Evolutionary conservation across 2,329 filamentous ascomycete genomes (phyloP).

Genomic region (Ceratocystis destructans): DNA sequence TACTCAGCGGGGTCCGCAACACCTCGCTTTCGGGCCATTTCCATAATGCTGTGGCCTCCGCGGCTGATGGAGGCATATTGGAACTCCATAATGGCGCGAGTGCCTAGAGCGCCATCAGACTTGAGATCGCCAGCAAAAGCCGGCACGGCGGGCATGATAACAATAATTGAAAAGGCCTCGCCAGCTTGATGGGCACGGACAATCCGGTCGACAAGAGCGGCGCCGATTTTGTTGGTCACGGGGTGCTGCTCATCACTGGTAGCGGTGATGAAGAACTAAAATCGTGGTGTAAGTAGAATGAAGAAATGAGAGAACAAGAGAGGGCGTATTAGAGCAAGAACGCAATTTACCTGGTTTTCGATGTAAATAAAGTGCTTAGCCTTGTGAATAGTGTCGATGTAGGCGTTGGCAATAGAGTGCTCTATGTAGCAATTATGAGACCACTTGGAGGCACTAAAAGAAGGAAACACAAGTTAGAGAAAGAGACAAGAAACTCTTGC

Average conservation of each 20-base stretch:
- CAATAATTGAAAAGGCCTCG: constrained; percentile 59
- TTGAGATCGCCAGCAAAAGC: constrained; percentile 72
- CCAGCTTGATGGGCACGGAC: constrained; percentile 51
- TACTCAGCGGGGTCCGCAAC: constrained; percentile 55
- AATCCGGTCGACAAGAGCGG: constrained; percentile 65
- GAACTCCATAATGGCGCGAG: constrained; percentile 77
- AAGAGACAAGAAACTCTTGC: not conserved
- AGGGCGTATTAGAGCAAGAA: too few species aligned
- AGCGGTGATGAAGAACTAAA: constrained; percentile 72
- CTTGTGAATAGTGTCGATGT: constrained; percentile 55
- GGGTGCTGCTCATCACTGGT: constrained; percentile 56
- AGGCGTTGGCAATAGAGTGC: constrained; percentile 79
- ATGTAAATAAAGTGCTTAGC: constrained; percentile 66
- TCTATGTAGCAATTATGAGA: constrained; percentile 39
- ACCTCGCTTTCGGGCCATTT: constrained; percentile 53
- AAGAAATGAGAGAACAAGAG: not conserved
- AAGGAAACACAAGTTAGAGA: not conserved
- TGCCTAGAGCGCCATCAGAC: constrained; percentile 57
- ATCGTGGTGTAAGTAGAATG: constrained; percentile 13
- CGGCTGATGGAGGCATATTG: constrained; percentile 71
- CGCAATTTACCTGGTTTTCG: constrained; percentile 46
- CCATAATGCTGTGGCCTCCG: constrained; percentile 64
- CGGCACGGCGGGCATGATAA: constrained; percentile 67
- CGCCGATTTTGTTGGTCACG: constrained; percentile 64
- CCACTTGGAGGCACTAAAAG: constrained; percentile 35